Percentiles rank a stretch among this genome's conserved stretches.
These are phyloP conservation scores for Celoporthe dispersa DNA, from an alignment of 2,329 filamentous ascomycete species.

Conservation along the genomic window DNA sequence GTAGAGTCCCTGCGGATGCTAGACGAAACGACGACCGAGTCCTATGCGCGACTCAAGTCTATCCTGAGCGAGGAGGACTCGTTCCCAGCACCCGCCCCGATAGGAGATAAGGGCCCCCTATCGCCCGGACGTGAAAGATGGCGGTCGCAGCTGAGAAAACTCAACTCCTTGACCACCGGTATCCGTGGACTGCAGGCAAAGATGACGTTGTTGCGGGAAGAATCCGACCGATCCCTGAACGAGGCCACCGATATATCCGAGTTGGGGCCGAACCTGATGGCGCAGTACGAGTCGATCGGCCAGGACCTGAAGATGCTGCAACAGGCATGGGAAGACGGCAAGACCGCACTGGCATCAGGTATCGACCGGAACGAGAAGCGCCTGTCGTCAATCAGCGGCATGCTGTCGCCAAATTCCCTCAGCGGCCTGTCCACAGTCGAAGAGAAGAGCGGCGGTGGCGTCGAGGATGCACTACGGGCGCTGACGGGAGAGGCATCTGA, in stretches of 20 bases:
- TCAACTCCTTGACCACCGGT: conserved; percentile 85
- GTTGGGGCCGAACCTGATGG: conserved; percentile 76
- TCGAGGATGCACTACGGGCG: conserved; percentile 70
- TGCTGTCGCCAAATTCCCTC: conserved; percentile 66
- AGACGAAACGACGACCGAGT: conserved; percentile 62
- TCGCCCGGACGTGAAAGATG: conserved; percentile 82
- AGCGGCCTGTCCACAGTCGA: conserved; percentile 70
- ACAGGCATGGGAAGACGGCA: conserved; percentile 86
- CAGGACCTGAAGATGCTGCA: conserved; percentile 80
- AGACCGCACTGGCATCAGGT: conserved; percentile 77
- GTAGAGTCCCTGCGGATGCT: conserved; percentile 74
- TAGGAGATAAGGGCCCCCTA: conserved; percentile 62
- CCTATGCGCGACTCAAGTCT: conserved; percentile 67
- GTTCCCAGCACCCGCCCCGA: conserved; percentile 55
- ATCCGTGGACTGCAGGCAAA: conserved; percentile 94
- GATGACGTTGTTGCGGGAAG: conserved; percentile 87
- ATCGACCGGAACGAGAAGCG: conserved; percentile 81
- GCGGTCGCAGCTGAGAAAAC: conserved; percentile 83
- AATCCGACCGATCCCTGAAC: conserved; percentile 80
- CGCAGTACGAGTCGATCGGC: conserved; percentile 94
- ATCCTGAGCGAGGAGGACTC: conserved; percentile 80
- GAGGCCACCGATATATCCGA: conserved; percentile 74
- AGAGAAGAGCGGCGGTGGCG: conserved; percentile 44
- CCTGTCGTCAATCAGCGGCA: conserved; percentile 63
- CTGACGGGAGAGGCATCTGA: conserved; percentile 72